Evolutionary conservation across 495 filamentous ascomycete species (phyloP), one percentile per base, ranked within the genome.

Genomic region (Penicillium antarcticum): DNA sequence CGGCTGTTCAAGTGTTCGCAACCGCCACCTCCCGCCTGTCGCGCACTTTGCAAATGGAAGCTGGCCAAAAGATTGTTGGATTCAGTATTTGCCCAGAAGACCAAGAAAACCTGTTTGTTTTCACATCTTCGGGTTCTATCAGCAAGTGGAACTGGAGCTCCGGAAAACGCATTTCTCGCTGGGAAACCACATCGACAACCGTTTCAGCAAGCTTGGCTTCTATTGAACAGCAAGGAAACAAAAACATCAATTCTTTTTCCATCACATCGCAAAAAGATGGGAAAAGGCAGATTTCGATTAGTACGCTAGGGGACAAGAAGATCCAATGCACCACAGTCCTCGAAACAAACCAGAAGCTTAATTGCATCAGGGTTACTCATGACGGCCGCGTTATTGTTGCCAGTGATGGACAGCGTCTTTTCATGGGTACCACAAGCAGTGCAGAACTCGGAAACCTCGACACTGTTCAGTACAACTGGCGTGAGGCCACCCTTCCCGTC

Each of bases 1-100:
- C 72, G 9, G 80, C 87, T 3, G 76, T 98, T 44, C 85, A 88
- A 60, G 79, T 97, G 13, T 95, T 91, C 68, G 87, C 91, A 0
- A 83, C 87, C 31, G 72, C 83, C 31, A 89, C 87, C 38, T 96
- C 92, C 4, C 80, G 94, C 29, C 80, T 92, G 9, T 67, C 88
- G 29, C 85, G 89, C 38, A 81, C 82, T 13, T 60, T 84, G 11
- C 64, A 70, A 29, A 53, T 73, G 41, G 57, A 68, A 17, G 45
- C 62, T 16, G 58, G 55, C 7, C 63, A 73, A 10, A 58, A 56
- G 8, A 62, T 86, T 3, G 61, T 74, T 23, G 76, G 83, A 14
- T 85, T 80, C 43, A 69, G 70, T 14, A 51, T 91, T 7, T 92
- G 87, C 14, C 75, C 79, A 8, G 62, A 64, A 18, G 72, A 83